Evolutionary conservation across 768 basidiomycete genomes (phyloP).

Genomic region (Symmetrospora coprosmae): DNA sequence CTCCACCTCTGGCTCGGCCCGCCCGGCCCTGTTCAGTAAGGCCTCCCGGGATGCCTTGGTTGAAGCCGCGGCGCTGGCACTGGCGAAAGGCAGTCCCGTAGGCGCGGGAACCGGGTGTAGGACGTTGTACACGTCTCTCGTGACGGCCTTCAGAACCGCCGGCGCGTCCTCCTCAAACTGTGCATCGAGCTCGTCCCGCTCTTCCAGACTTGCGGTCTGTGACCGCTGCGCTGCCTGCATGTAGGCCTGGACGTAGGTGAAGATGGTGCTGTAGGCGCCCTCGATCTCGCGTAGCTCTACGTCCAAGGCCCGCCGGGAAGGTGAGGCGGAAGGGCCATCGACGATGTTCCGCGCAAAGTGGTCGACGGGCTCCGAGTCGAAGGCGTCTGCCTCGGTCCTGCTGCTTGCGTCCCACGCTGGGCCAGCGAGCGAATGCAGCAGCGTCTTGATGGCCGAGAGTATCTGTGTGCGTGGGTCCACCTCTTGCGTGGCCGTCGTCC

Average conservation of each 20-base stretch:
- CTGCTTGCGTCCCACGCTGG: constrained; percentile 3
- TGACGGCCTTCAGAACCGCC: not conserved
- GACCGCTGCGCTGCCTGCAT: not conserved
- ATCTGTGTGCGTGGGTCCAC: constrained; percentile 10
- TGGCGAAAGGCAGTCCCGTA: not conserved
- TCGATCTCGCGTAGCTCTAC: constrained; percentile 5
- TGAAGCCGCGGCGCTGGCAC: not conserved
- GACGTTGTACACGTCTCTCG: constrained; percentile 3
- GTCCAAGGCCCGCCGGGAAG: not conserved
- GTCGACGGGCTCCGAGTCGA: constrained; percentile 11
- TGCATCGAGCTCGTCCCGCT: not conserved
- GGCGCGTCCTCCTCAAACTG: not conserved
- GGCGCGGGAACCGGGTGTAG: constrained; percentile 11
- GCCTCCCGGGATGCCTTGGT: not conserved
- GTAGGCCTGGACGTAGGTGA: constrained; percentile 2
- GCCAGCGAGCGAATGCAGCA: not conserved
- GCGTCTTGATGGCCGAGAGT: constrained; percentile 5
- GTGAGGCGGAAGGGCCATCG: not conserved
- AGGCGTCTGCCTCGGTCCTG: not conserved
- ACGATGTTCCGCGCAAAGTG: not conserved
- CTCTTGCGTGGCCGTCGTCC: not conserved
- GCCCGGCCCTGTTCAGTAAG: not conserved
- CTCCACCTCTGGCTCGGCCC: not conserved
- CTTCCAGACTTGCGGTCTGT: not conserved
- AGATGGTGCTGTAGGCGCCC: constrained; percentile 12